Conservation (phyloP, 495 filamentous ascomycete species). For the Neurospora sp. region DNA sequence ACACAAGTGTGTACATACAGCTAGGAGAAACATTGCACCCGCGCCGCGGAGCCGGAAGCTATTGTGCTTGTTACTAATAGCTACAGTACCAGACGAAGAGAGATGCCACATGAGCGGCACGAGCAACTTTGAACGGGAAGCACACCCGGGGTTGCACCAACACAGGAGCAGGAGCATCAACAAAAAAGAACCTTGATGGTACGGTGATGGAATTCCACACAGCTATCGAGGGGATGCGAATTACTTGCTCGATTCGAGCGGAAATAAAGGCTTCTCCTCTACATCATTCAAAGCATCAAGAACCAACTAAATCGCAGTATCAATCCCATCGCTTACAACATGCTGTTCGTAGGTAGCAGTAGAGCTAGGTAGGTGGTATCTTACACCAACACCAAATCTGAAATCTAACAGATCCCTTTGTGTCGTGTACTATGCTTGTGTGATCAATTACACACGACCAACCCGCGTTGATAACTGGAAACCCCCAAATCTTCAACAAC, state of each 20-base stretch:
- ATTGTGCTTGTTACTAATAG: background rate
- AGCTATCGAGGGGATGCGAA: background rate
- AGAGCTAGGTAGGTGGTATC: background rate
- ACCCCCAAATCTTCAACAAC: background rate
- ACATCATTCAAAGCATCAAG: background rate
- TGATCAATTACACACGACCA: background rate
- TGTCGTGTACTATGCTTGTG: background rate
- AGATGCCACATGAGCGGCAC: background rate
- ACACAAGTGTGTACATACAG: background rate
- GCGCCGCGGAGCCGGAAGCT: background rate
- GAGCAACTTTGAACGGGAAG: background rate
- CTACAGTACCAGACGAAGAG: background rate
- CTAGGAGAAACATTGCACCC: background rate
- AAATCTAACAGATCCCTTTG: background rate
- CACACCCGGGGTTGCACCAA: background rate
- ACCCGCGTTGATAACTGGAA: background rate
- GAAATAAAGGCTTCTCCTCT: background rate
- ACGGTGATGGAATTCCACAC: background rate
- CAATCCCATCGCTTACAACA: background rate
- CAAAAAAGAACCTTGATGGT: background rate
- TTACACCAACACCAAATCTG: background rate
- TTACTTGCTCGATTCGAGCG: background rate
- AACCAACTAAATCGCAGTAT: background rate
- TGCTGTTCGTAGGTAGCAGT: background rate
- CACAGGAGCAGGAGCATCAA: background rate